A percentile compares a stretch with the other conserved stretches of the same genome.
Conservation (phyloP, 768 basidiomycete species). For the Hericium coralloides region DNA sequence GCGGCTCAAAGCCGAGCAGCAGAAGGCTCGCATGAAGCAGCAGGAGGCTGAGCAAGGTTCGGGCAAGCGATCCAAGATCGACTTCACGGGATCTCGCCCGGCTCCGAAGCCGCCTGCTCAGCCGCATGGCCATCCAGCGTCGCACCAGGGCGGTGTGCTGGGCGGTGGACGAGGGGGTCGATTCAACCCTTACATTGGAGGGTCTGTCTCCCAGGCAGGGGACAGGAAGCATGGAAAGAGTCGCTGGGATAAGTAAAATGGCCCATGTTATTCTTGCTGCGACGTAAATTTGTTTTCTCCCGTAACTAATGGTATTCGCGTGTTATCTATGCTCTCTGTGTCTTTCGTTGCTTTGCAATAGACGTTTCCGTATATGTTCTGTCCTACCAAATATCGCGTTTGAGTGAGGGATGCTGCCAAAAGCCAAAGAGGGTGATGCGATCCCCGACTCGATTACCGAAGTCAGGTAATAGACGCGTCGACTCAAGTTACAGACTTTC, state of each 20-base stretch:
- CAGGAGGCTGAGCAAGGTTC: conserved; percentile 22
- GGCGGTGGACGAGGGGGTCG: conserved; percentile 5
- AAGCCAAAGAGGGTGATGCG: no score
- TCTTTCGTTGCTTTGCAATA: not conserved
- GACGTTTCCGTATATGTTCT: not conserved
- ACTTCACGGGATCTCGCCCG: conserved; percentile 26
- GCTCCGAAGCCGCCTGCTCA: not conserved
- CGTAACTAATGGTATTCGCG: not conserved
- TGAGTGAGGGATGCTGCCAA: not conserved
- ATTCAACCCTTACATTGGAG: not conserved
- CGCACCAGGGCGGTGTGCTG: not conserved
- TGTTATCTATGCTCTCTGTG: not conserved
- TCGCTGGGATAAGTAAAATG: not conserved
- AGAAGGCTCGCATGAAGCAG: conserved; percentile 34
- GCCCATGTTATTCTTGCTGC: no score
- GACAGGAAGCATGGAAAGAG: not conserved
- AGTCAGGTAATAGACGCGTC: not conserved
- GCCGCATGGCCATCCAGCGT: conserved; percentile 2
- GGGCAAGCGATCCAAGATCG: conserved; percentile 34
- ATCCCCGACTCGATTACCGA: not conserved
- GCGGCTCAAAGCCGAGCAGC: conserved; percentile 26
- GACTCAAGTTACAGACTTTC: not conserved
- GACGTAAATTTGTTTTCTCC: no score
- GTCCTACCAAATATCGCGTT: not conserved
- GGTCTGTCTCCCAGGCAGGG: not conserved